Percentiles rank a stretch among this genome's conserved stretches.
Evolutionary conservation across 2,329 filamentous ascomycete species (phyloP).

Genomic region (Bertia moriformis): DNA sequence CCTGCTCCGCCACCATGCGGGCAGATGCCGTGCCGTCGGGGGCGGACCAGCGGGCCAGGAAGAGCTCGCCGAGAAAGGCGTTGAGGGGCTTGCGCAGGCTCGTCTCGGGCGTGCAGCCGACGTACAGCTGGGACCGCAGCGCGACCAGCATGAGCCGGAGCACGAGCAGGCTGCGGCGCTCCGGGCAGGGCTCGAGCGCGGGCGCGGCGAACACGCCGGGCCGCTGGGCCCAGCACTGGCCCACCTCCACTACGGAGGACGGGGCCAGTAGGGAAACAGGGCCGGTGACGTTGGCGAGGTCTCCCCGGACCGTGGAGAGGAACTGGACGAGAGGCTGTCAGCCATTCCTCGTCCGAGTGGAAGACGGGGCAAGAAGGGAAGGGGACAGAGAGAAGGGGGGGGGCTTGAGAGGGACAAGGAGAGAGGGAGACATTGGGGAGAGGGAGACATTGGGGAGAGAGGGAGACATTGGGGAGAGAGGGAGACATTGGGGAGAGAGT

Average conservation of each 20-base stretch:
- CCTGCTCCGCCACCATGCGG: constrained; percentile 82
- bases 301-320: too few species aligned
- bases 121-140: constrained; percentile 29
- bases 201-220: constrained; percentile 30
- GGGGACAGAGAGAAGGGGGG: too few species aligned
- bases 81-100: constrained; percentile 97
- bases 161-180: constrained; percentile 27
- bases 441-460: too few species aligned
- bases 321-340: too few species aligned
- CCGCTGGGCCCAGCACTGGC: constrained; percentile 32
- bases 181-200: constrained; percentile 24
- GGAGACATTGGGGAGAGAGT: too few species aligned
- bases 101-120: constrained; percentile 26
- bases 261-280: constrained; percentile 32
- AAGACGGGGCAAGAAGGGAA: too few species aligned
- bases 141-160: constrained; percentile 30
- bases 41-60: constrained; percentile 80
- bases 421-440: too few species aligned
- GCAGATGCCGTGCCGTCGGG: constrained; percentile 72
- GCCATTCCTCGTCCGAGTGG: too few species aligned
- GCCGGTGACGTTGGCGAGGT: constrained; percentile 34
- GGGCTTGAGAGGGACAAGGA: too few species aligned
- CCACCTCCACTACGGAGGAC: constrained; percentile 32
- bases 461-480: too few species aligned
- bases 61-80: constrained; percentile 88